Conservation (phyloP, 2,329 filamentous ascomycete genomes). For the Hypomyces rosellus region DNA sequence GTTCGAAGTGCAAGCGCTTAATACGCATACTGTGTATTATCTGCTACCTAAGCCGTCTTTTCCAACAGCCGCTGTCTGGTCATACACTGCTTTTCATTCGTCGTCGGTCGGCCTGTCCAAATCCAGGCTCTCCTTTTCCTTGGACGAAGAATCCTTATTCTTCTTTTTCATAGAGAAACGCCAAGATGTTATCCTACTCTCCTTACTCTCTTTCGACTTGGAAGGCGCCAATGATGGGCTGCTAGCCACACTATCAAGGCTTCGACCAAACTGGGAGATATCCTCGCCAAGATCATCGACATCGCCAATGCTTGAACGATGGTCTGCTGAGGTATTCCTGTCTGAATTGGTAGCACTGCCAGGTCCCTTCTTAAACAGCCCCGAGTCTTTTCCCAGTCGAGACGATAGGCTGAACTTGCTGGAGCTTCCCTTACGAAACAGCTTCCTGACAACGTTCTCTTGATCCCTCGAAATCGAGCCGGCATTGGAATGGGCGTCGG, state of each 20-base stretch:
- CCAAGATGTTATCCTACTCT: conserved; percentile 46
- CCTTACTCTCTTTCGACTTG: conserved; percentile 40
- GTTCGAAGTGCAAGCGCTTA: too few species aligned
- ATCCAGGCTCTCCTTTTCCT: conserved; percentile 48
- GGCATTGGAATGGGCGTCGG: conserved; percentile 41
- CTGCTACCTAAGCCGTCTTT: neutral
- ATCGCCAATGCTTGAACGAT: conserved; percentile 52
- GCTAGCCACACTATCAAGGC: conserved; percentile 50
- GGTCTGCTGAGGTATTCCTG: conserved; percentile 47
- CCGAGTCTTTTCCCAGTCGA: conserved; percentile 46
- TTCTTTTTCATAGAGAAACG: conserved; percentile 57
- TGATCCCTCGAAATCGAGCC: conserved; percentile 40
- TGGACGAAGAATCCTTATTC: conserved; percentile 39
- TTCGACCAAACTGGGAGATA: conserved; percentile 36
- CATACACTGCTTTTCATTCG: conserved; percentile 14
- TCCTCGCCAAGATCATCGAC: conserved; percentile 47
- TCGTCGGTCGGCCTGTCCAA: conserved; percentile 35
- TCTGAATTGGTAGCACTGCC: conserved; percentile 53
- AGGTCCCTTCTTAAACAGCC: conserved; percentile 53
- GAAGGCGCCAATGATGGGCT: conserved; percentile 50
- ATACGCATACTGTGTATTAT: neutral
- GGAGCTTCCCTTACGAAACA: conserved; percentile 60
- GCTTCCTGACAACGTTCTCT: conserved; percentile 53
- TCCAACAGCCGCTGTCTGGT: too few species aligned
- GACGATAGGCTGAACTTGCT: conserved; percentile 60